phyloP scores from a whole-genome alignment of 495 filamentous ascomycete species.

The Xylaria curta region DNA sequence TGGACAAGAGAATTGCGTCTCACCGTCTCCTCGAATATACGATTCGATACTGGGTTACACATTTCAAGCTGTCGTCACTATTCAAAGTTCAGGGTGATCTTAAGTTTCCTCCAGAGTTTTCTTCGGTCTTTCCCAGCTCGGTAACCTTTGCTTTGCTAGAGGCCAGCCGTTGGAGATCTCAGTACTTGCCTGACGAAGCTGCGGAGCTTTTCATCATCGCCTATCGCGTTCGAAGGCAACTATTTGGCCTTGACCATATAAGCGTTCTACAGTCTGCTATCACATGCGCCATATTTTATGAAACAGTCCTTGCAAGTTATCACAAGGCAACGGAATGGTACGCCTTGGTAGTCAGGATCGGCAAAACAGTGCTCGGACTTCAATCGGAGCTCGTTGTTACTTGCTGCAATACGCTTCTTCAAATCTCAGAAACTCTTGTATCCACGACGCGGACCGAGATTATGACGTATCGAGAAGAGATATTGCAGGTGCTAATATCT shows the following conservation, averaged over 20 bases:
- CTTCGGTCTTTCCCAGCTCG: constrained; percentile 15
- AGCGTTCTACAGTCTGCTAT: constrained; percentile 18
- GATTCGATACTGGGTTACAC: constrained; percentile 18
- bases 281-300: constrained; percentile 5
- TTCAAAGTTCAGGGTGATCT: constrained; percentile 21
- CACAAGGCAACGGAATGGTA: constrained; percentile 18
- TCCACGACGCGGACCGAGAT: constrained; percentile 12
- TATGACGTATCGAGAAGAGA: constrained; percentile 23
- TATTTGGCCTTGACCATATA: constrained; percentile 7
- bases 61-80: constrained; percentile 16
- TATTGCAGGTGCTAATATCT: constrained; percentile 3
- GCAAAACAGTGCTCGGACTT: constrained; percentile 18
- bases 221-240: constrained; percentile 20
- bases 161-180: constrained; percentile 17
- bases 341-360: constrained; percentile 8
- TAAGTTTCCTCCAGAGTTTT: constrained; percentile 11
- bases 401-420: constrained; percentile 18
- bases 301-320: background rate
- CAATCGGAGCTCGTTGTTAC: constrained; percentile 13
- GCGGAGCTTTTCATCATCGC: constrained; percentile 5
- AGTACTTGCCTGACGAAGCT: constrained; percentile 12
- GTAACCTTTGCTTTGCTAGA: constrained; percentile 17
- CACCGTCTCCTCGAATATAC: constrained; percentile 15
- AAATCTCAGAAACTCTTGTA: constrained; percentile 10
- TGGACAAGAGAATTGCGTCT: constrained; percentile 12